Percentiles rank a stretch among this genome's conserved stretches.
Conservation (phyloP, 2,329 filamentous ascomycete species). For the Apiospora koreana region DNA sequence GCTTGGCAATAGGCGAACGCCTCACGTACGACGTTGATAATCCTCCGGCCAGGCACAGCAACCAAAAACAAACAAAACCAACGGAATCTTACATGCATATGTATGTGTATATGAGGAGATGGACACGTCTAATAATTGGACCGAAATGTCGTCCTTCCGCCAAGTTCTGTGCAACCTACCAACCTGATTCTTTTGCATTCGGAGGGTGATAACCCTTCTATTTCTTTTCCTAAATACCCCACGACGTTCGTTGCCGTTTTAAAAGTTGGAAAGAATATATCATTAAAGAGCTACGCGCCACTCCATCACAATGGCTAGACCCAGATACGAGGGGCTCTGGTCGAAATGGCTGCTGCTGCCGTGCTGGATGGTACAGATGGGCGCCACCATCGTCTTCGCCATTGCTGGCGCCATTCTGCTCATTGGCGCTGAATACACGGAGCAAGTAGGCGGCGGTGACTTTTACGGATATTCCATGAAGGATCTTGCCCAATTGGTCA, state of each 20-base stretch:
- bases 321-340: conserved; percentile 19
- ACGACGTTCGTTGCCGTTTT: neutral
- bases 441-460: neutral
- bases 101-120: conserved; percentile 1
- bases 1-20: neutral
- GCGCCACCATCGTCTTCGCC: conserved; percentile 13
- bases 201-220: neutral
- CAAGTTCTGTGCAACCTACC: neutral
- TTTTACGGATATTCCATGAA: conserved; percentile 14
- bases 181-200: neutral
- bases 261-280: too few species aligned
- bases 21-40: neutral
- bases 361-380: conserved; percentile 21
- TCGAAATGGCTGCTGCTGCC: conserved; percentile 22
- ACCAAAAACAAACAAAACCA: neutral
- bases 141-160: neutral
- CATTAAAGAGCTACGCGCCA: neutral
- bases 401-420: conserved; percentile 16
- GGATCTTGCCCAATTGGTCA: conserved; percentile 11
- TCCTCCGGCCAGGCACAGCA: neutral
- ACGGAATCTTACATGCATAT: neutral
- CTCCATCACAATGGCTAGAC: neutral
- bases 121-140: neutral
- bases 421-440: conserved; percentile 9
- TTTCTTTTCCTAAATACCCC: neutral